A percentile compares a stretch with the other conserved stretches of the same genome.
These are phyloP conservation scores for Fragilaria crotonensis DNA, from an alignment of 108 stramenopile species.

Conservation along the genomic window DNA sequence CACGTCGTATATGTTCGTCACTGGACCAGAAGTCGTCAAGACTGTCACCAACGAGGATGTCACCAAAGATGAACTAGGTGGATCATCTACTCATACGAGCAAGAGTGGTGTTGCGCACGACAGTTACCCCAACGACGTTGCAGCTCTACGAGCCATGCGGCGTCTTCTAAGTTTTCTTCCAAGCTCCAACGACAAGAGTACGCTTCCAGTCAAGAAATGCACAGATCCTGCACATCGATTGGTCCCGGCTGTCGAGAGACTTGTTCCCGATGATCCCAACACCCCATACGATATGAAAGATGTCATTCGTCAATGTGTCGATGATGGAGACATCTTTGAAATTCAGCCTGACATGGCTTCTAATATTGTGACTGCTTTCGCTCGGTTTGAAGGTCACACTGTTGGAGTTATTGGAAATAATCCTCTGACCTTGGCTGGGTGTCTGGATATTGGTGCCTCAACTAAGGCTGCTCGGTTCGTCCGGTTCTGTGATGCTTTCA, in stretches of 20 bases:
- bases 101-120: conserved; percentile 94
- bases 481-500: conserved; percentile 96
- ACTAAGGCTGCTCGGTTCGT: conserved; percentile 98
- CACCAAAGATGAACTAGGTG: conserved; percentile 97
- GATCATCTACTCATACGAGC: conserved; percentile 85
- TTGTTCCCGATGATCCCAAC: conserved; percentile 99
- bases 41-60: conserved; percentile 98
- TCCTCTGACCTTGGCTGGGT: conserved; percentile 94
- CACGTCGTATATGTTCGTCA: conserved; percentile 98
- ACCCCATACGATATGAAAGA: conserved; percentile 86
- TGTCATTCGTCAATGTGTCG: conserved; percentile 86
- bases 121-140: conserved; percentile 93
- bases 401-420: conserved; percentile 98
- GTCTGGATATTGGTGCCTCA: conserved; percentile 94
- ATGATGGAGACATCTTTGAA: conserved; percentile 92
- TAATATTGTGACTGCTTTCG: conserved; percentile 97
- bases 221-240: conserved; percentile 78
- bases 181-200: conserved; percentile 77
- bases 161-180: conserved; percentile 91
- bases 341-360: conserved; percentile 92
- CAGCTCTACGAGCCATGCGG: conserved; percentile 84
- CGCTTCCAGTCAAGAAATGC: conserved; percentile 48
- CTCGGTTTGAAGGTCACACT: conserved; percentile 88
- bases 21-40: conserved; percentile 98
- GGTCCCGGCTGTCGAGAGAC: conserved; percentile 77